phyloP scores from a whole-genome alignment of 2,329 filamentous ascomycete genomes.

The Graphilbum ipis-grandicollis region DNA sequence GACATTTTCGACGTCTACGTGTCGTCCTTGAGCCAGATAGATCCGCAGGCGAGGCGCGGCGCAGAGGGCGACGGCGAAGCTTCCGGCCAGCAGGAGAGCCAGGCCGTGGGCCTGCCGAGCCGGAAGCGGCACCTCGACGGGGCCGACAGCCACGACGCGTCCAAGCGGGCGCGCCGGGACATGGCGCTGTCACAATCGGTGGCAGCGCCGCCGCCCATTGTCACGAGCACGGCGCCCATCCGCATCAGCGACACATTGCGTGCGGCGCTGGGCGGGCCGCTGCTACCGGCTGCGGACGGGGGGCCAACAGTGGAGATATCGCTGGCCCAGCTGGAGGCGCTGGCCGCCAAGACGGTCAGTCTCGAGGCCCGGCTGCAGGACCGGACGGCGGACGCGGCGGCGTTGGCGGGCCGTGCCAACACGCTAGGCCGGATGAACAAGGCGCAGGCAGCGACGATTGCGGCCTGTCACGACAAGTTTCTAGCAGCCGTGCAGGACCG shows the following conservation, averaged over 20 bases:
- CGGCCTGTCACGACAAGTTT: conserved; percentile 26
- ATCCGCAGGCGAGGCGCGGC: too few species aligned
- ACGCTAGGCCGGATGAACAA: conserved; percentile 26
- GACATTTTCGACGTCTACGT: conserved; percentile 30
- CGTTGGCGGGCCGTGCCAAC: conserved; percentile 19
- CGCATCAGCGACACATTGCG: conserved; percentile 5
- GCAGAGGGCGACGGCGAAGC: neutral
- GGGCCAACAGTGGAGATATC: conserved; percentile 12
- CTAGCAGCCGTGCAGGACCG: conserved; percentile 34
- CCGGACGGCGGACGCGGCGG: conserved; percentile 11
- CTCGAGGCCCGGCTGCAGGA: conserved; percentile 16
- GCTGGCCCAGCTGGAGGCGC: conserved; percentile 14
- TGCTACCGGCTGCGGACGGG: neutral
- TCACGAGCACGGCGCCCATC: neutral
- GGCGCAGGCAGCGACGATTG: conserved; percentile 25
- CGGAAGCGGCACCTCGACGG: conserved; percentile 20
- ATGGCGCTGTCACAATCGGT: conserved; percentile 11
- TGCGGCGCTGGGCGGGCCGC: conserved; percentile 4
- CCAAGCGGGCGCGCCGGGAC: conserved; percentile 16
- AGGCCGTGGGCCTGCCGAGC: conserved; percentile 3
- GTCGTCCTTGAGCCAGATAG: conserved; percentile 12
- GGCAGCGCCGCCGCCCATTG: too few species aligned
- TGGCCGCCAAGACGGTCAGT: conserved; percentile 13
- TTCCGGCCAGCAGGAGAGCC: conserved; percentile 3
- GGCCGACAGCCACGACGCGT: conserved; percentile 1